A percentile compares a stretch with the other conserved stretches of the same genome.
These are phyloP conservation scores for Neurospora sp. DNA, from an alignment of 2,329 filamentous ascomycete species.

Conservation along the genomic window DNA sequence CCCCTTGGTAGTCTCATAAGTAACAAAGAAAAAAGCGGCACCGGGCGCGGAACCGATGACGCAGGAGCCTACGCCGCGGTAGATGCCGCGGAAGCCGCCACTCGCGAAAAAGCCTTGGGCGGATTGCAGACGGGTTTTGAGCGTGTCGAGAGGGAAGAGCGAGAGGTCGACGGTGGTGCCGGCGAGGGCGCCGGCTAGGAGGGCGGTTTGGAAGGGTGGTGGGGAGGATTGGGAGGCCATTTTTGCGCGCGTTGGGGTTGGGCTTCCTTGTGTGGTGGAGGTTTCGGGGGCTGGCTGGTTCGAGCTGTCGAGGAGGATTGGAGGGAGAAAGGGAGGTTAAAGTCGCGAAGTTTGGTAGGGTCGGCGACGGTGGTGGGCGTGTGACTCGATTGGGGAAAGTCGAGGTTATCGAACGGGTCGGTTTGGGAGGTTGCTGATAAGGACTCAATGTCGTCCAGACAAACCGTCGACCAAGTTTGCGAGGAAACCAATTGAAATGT, in stretches of 20 bases:
- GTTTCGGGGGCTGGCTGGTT: background rate
- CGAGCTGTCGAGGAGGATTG: background rate
- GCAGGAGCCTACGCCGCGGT: conserved; percentile 82
- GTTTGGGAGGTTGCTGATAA: background rate
- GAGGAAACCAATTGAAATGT: background rate
- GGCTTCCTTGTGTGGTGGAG: background rate
- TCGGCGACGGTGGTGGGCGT: background rate
- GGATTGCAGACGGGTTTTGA: conserved; percentile 95
- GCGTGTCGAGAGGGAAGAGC: conserved; percentile 94
- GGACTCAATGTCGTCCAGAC: background rate
- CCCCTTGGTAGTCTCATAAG: conserved; percentile 70
- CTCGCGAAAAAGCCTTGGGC: conserved; percentile 65
- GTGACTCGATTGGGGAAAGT: background rate
- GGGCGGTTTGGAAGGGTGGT: conserved; percentile 48
- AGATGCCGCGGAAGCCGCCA: conserved; percentile 85
- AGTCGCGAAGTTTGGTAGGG: background rate
- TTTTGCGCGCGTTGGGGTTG: background rate
- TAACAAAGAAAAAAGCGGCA: conserved; percentile 94
- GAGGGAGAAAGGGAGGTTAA: background rate
- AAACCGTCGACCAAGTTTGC: background rate
- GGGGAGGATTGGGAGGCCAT: conserved; percentile 14
- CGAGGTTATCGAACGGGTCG: background rate
- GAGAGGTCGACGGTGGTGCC: conserved; percentile 95
- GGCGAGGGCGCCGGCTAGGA: conserved; percentile 77
- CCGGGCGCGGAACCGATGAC: conserved; percentile 87